Evolutionary conservation across 2,329 filamentous ascomycete genomes (phyloP).

Genomic region (Colletotrichum acutatum): DNA sequence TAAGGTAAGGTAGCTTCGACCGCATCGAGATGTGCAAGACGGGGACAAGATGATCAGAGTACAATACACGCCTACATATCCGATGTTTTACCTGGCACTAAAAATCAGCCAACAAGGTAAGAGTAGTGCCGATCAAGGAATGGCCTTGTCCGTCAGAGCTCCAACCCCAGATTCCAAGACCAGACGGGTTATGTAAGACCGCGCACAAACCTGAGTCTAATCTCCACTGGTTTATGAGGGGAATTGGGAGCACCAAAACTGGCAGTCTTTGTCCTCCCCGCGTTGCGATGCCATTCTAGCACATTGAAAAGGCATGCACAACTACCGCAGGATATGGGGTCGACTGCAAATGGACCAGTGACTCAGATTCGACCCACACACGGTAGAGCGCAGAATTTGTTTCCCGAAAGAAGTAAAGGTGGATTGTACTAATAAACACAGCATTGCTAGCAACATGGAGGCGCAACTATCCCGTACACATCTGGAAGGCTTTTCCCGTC

Average conservation of each 20-base stretch:
- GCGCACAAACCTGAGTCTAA: conserved; percentile 12
- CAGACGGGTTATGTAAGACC: conserved; percentile 29
- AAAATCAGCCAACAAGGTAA: background rate
- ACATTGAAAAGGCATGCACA: background rate
- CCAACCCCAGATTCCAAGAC: conserved; percentile 25
- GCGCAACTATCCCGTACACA: conserved; percentile 25
- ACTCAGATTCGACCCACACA: background rate
- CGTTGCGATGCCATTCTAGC: too few species aligned
- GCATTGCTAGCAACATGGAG: conserved; percentile 26
- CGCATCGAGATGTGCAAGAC: background rate
- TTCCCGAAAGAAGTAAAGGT: background rate
- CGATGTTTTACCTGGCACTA: conserved; percentile 17
- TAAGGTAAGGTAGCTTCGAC: background rate
- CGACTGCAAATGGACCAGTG: background rate
- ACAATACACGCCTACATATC: background rate
- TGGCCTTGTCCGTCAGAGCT: conserved; percentile 24
- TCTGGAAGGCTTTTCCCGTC: conserved; percentile 36
- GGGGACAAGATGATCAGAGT: background rate
- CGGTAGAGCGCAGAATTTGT: background rate
- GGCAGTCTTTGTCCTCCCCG: too few species aligned
- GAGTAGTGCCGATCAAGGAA: conserved; percentile 8
- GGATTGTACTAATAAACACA: conserved; percentile 31
- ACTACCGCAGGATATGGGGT: background rate
- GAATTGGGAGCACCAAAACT: background rate
- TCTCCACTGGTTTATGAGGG: conserved; percentile 29